These are phyloP conservation scores for Pseudogymnoascus verrucosus DNA, from an alignment of 2,329 filamentous ascomycete species.

Conservation along the genomic window DNA sequence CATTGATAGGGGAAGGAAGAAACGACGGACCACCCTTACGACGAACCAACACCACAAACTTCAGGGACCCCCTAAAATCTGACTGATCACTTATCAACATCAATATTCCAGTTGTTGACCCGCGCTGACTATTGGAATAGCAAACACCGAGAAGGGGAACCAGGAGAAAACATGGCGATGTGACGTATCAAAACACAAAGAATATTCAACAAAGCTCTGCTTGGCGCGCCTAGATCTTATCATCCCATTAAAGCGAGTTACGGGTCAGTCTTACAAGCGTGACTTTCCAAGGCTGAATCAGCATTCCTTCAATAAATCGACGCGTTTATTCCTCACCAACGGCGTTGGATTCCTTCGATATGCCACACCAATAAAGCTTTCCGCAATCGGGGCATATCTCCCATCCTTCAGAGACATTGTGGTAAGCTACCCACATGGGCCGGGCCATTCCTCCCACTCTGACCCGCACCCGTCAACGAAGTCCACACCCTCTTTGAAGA, in stretches of 20 bases:
- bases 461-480: not conserved
- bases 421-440: conserved; percentile 7
- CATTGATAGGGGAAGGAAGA: not conserved
- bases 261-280: not conserved
- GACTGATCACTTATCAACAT: not conserved
- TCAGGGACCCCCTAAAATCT: not conserved
- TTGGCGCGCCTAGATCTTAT: not conserved
- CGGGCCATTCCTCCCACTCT: conserved; percentile 1
- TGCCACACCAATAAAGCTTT: not conserved
- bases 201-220: not conserved
- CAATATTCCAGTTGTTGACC: not conserved
- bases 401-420: not conserved
- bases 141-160: not conserved
- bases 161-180: not conserved
- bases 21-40: too few species aligned
- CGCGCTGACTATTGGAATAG: not conserved
- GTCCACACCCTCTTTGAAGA: conserved; percentile 1
- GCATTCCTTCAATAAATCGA: not conserved
- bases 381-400: not conserved
- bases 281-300: not conserved
- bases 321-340: conserved; percentile 5
- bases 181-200: not conserved
- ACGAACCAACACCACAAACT: not conserved
- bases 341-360: not conserved
- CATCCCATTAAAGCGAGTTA: conserved; percentile 4